Conservation (phyloP, 805 yeast genomes). For the Sugiyamaella valdiviana region DNA sequence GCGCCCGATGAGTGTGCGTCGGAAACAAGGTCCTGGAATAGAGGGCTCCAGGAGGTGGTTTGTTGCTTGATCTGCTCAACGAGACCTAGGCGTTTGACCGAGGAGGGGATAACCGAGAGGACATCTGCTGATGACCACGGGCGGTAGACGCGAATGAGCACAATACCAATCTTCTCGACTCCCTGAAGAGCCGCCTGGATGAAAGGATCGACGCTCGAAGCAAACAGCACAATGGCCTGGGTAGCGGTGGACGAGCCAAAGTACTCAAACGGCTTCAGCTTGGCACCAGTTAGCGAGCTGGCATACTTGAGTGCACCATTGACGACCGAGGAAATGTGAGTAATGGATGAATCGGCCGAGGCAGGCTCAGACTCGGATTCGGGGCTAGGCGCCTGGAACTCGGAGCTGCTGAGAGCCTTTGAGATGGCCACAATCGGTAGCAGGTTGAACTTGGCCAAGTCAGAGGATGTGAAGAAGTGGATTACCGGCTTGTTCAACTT, state of each 20-base stretch:
- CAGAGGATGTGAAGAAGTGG: slow-evolving; percentile 50
- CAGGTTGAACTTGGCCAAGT: slow-evolving; percentile 8
- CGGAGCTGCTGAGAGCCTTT: not conserved
- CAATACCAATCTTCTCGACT: slow-evolving; percentile 38
- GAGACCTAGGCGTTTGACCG: slow-evolving; percentile 51
- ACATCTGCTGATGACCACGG: slow-evolving; percentile 61
- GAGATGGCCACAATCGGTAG: not conserved
- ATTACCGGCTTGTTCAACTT: slow-evolving; percentile 51
- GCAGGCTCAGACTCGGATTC: slow-evolving; percentile 16
- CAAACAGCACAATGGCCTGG: slow-evolving; percentile 56
- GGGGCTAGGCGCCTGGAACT: not conserved
- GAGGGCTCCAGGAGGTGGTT: slow-evolving; percentile 53
- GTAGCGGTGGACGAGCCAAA: slow-evolving; percentile 38
- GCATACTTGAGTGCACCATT: slow-evolving; percentile 8
- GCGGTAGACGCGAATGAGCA: slow-evolving; percentile 59
- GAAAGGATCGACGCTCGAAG: slow-evolving; percentile 46
- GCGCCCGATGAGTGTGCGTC: slow-evolving; percentile 34
- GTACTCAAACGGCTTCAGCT: slow-evolving; percentile 40
- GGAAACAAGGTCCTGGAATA: slow-evolving; percentile 69
- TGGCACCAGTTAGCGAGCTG: slow-evolving; percentile 10
- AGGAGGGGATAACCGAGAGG: slow-evolving; percentile 45
- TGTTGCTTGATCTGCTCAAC: slow-evolving; percentile 55
- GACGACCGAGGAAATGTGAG: slow-evolving; percentile 14
- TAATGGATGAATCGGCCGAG: slow-evolving; percentile 13
- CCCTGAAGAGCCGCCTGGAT: slow-evolving; percentile 34